Evolutionary conservation across 352 stramenopile species (phyloP), one percentile per base, ranked within the genome.

Genomic region (Globisporangium nodosum): DNA sequence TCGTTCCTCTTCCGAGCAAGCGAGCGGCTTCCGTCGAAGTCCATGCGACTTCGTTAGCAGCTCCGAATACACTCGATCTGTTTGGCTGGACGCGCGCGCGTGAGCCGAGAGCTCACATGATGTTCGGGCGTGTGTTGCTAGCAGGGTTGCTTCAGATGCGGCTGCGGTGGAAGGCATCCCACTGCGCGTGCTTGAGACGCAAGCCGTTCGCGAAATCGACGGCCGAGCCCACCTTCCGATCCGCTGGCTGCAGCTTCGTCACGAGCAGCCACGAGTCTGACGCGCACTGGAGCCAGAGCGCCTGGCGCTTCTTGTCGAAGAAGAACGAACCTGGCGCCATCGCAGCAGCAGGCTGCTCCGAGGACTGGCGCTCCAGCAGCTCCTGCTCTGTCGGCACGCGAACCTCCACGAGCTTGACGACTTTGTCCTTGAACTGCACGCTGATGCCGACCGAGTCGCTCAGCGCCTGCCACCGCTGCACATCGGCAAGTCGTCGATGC

Each of bases 141-240:
- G 24, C 24, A 27, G 24, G 24, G 24, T 27, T 15, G 35, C 35
- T 1, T 46, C 33, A 39, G 31, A 33, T 20, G 30, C 30, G 13
- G 50, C 49, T 46, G 16, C 20, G 42, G 18, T 76, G 63, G 31
- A 91, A 91, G 11, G 57, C 60, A 56, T 83, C 66, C 12, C 65
- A 63, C 27, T 87, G 72, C 46, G 70, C 62, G 48, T 82, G 80
- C 56, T 92, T 88, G 42, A 94, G 69, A 1, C 81, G 82, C 49
- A 87, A 76, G 16, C 82, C 81, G 54, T 94, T 94, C 61, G 81
- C 85, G 53, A 94, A 94, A 51, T 94, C 85, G 33, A 89, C 51
- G 0, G 82, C 81, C 0, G 53, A 49, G 31, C 78, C 78, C 39
- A 91, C 56, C 47, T 88, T 89, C 35, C 78, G 71, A 55, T 90